phyloP scores from a whole-genome alignment of 1,284 basidiomycete genomes.

The Boletus smithii region DNA sequence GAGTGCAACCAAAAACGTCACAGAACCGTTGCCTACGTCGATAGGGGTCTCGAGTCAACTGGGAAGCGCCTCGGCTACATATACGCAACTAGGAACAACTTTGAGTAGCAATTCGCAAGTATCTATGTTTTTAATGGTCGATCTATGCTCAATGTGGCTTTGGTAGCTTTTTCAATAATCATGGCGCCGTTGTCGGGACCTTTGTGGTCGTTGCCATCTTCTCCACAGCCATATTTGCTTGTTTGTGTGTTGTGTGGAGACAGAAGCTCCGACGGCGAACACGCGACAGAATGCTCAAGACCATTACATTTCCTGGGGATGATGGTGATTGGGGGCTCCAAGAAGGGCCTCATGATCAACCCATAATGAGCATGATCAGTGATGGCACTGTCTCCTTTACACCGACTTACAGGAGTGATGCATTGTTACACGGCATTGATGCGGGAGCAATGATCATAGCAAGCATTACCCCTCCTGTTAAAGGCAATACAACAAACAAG shows the following conservation, averaged over 20 bases:
- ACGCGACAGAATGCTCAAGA: slow-evolving; percentile 33
- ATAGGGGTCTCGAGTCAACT: slow-evolving; percentile 41
- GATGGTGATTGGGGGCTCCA: slow-evolving; percentile 30
- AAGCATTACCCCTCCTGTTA: background rate
- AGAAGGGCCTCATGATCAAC: slow-evolving; percentile 21
- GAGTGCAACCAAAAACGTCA: slow-evolving; percentile 31
- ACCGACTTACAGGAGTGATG: background rate
- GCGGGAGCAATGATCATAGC: background rate
- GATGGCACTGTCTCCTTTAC: background rate
- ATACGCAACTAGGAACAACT: slow-evolving; percentile 40
- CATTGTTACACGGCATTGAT: background rate
- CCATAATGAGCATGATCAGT: slow-evolving; percentile 15
- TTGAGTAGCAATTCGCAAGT: slow-evolving; percentile 27
- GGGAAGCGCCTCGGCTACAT: slow-evolving; percentile 42
- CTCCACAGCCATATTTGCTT: slow-evolving; percentile 36
- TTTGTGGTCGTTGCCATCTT: slow-evolving; percentile 53
- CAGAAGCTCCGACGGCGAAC: slow-evolving; percentile 39
- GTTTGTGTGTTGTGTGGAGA: slow-evolving; percentile 38
- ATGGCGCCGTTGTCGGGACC: slow-evolving; percentile 53
- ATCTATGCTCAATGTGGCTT: slow-evolving; percentile 2
- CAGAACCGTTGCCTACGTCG: slow-evolving; percentile 47
- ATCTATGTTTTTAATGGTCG: background rate
- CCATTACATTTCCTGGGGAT: slow-evolving; percentile 36
- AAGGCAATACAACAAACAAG: background rate
- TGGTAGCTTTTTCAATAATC: slow-evolving; percentile 52